These are phyloP conservation scores for Leucogyrophana mollusca DNA, from an alignment of 768 basidiomycete genomes.

Conservation along the genomic window DNA sequence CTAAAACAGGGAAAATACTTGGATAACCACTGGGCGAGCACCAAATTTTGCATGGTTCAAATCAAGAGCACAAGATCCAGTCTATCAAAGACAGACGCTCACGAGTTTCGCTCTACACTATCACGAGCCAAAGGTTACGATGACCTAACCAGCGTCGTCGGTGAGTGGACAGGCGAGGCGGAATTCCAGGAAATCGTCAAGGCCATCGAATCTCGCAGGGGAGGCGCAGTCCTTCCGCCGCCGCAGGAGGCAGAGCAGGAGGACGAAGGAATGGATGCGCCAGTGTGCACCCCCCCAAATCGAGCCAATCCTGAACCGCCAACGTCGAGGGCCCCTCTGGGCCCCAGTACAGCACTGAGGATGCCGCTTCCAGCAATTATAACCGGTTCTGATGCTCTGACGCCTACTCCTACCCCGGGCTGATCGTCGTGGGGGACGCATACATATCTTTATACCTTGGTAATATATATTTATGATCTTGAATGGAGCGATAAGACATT, in stretches of 20 bases:
- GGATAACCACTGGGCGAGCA: constrained; percentile 76
- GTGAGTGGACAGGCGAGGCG: constrained; percentile 56
- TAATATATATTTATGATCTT: too few relatives aligned
- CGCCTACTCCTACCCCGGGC: constrained; percentile 41
- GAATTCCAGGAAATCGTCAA: constrained; percentile 57
- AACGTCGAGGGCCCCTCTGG: constrained; percentile 39
- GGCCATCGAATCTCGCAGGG: constrained; percentile 35
- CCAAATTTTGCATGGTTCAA: constrained; percentile 84
- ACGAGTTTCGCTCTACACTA: constrained; percentile 50
- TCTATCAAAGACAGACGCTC: constrained; percentile 59
- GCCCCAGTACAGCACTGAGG: constrained; percentile 38
- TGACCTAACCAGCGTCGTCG: constrained; percentile 49
- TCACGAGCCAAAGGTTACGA: constrained; percentile 62
- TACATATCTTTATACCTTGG: not conserved
- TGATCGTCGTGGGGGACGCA: not conserved
- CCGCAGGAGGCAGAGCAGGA: not conserved
- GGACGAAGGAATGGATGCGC: constrained; percentile 33
- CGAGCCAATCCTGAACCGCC: constrained; percentile 63
- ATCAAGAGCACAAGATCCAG: constrained; percentile 68
- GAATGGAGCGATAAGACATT: too few relatives aligned
- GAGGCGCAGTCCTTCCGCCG: not conserved
- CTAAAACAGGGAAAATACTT: constrained; percentile 78
- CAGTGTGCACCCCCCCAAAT: constrained; percentile 44
- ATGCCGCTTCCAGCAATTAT: constrained; percentile 37
- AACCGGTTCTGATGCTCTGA: constrained; percentile 43